A percentile compares a stretch with the other conserved stretches of the same genome.
Conservation (phyloP, 2,329 filamentous ascomycete genomes). For the Lachnellula suecica region DNA sequence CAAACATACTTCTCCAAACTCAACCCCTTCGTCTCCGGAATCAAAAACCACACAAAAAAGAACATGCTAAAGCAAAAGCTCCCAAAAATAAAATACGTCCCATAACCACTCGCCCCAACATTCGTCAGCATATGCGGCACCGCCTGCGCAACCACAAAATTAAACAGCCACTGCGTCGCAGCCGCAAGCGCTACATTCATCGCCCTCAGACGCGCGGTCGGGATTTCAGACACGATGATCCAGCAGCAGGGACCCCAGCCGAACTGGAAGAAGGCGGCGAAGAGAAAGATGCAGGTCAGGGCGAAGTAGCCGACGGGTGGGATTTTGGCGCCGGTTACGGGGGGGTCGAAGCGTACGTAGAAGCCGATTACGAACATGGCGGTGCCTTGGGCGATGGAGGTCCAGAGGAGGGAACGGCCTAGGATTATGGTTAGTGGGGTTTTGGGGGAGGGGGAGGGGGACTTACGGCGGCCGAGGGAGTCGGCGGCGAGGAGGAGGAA, state of each 20-base stretch:
- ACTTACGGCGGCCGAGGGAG: conserved; percentile 61
- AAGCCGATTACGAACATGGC: conserved; percentile 72
- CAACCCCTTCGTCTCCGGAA: conserved; percentile 68
- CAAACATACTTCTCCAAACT: conserved; percentile 52
- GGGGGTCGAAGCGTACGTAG: conserved; percentile 63
- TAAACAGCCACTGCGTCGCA: conserved; percentile 72
- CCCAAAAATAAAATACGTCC: conserved; percentile 69
- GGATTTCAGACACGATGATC: conserved; percentile 71
- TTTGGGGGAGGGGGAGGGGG: neutral
- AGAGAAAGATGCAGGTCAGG: conserved; percentile 70
- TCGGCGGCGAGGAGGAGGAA: conserved; percentile 70
- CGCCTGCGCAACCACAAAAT: conserved; percentile 68
- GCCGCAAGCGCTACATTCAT: conserved; percentile 69
- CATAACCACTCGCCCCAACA: conserved; percentile 45
- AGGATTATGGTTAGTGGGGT: neutral
- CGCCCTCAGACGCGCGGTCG: conserved; percentile 62
- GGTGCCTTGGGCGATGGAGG: conserved; percentile 58
- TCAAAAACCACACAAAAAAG: conserved; percentile 34
- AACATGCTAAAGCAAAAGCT: conserved; percentile 63
- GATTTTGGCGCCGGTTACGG: conserved; percentile 51
- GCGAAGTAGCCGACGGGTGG: conserved; percentile 68
- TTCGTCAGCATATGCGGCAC: conserved; percentile 67
- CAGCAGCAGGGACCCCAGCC: conserved; percentile 71
- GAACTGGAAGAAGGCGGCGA: conserved; percentile 68
- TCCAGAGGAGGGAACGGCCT: conserved; percentile 56